Base-by-base conservation (phyloP, 306 rosid species). In the Inga laurina region DNA sequence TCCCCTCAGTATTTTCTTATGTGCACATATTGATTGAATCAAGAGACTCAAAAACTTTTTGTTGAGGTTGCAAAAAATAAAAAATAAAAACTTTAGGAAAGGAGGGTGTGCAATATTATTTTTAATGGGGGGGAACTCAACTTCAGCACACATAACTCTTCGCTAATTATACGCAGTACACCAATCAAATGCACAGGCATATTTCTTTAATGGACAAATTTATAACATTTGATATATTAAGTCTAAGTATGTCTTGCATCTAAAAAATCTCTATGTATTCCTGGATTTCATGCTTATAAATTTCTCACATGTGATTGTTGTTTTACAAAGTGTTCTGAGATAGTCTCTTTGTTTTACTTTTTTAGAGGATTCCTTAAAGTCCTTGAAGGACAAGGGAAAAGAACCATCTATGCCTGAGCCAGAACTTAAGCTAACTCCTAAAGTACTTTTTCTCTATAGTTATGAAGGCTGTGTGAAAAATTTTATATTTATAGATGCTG, bases 381-480 rank as follows among this genome's bases (percentile, higher is more conserved):
- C 91, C 54, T 83, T 94, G 82, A 86, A 91, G 51, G 99, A 96
- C 85, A 96, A 87, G 85, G 86, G 76, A 72, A 92, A 87, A 62
- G 95, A 92, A 78, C 87, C 93, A 10, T 83, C 88, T 56, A 82
- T 84, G n/a, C 94, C 97, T 48, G 97, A 94, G 81, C 97, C 95
- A 76, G 99, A 96, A 85, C 97, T 97, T 22, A 97, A 96, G 82
- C 98, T 98, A 79, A 94, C 98, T 10, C 94, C 97, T 48, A 95
- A 96, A 91, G 99, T 96, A 30, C 99, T 96, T 83, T 96, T 96
- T 80, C 97, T 96, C 48, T 96, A 97, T 90, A 96, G 99, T 91
- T 92, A 89, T 61, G 97, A 96, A 73, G 88, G 94, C 82, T 96
- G 99, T 74, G 99, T 98, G 72, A 94, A 94, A 91, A 92, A 97